Base-by-base conservation (phyloP, 176 grass and related monocot genomes). In the Aegilops longissima region DNA sequence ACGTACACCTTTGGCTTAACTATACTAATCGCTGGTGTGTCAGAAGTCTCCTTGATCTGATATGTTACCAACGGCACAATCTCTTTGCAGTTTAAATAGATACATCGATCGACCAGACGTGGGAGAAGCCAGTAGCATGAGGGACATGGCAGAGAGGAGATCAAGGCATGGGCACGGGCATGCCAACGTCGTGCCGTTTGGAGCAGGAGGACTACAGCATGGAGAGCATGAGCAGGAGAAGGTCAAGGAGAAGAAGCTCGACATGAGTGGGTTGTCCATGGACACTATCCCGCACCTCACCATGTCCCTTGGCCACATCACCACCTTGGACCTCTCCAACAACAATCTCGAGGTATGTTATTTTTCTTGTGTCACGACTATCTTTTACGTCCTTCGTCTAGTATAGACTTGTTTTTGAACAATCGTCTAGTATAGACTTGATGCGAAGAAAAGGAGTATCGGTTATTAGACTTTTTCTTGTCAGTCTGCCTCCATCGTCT, bases 301-400 rank as follows among this genome's bases (percentile, higher is more conserved):
- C 18, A 85, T 92, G 80, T 87, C 90, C 69, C 92, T 95, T 24
- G 86, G 58, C 78, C 72, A 88, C 87, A 85, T 96, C 81, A 98
- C 93, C 70, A 96, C 79, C 68, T 66, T 98, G 80, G 93, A 98
- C 82, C 92, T 96, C 70, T 98, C 96, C 75, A 96, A 98, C 86
- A 98, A 98, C 77, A 93, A 98, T 82, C 93, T 98, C 17, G 70
- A 93, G 93, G 96, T 94, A 85, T 11, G 61, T 35, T 39, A 66
- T 4, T 16, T 2, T 27, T 21, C 65, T 18, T 40, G 18, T 10
- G 11, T 44, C 40, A 11, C 40, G 39, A 35, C 6, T 44, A 36
- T 36, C 16, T 36, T 35, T 35, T 5, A 9, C 0, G 0, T 13
- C 7, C 66, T 4, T 36, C 31, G 17, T 69, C 31, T 0, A 51